phyloP scores from a whole-genome alignment of 164 flowering plant species.

The Warburgia ugandensis region DNA sequence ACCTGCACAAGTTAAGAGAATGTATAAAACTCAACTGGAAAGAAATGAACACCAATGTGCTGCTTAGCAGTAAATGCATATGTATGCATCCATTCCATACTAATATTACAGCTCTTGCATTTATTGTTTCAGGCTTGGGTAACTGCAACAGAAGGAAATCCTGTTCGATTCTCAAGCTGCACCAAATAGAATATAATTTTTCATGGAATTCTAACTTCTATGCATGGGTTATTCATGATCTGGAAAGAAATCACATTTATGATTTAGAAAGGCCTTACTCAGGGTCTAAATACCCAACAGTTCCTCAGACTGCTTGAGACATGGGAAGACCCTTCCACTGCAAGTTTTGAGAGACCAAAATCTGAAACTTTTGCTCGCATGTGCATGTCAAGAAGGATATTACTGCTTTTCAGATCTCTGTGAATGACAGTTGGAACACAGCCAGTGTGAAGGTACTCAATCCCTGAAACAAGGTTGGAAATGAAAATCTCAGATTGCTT shows the following conservation, averaged over 20 bases:
- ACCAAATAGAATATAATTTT: no score
- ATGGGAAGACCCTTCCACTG: slow-evolving; percentile 85
- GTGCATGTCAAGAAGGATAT: slow-evolving; percentile 90
- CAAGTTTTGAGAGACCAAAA: slow-evolving; percentile 95
- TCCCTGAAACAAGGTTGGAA: slow-evolving; percentile 44
- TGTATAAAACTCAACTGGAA: background rate
- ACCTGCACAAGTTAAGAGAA: slow-evolving; percentile 33
- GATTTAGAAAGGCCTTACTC: slow-evolving; percentile 52
- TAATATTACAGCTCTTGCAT: background rate
- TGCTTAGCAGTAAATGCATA: no score
- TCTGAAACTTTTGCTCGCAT: slow-evolving; percentile 98
- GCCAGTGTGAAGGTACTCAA: slow-evolving; percentile 95
- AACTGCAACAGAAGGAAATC: no score
- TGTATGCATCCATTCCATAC: background rate
- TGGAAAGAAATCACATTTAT: background rate
- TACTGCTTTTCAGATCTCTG: slow-evolving; percentile 91
- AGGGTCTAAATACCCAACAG: slow-evolving; percentile 98
- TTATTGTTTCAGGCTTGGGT: background rate
- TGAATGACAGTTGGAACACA: slow-evolving; percentile 91
- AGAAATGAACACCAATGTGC: no score
- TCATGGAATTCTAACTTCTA: no score
- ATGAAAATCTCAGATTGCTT: background rate
- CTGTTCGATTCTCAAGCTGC: no score
- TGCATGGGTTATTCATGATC: background rate
- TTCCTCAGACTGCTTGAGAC: slow-evolving; percentile 98